Percentiles rank a stretch among this genome's conserved stretches.
Evolutionary conservation across 768 basidiomycete species (phyloP).

Genomic region (Pleurotus pulmonarius): DNA sequence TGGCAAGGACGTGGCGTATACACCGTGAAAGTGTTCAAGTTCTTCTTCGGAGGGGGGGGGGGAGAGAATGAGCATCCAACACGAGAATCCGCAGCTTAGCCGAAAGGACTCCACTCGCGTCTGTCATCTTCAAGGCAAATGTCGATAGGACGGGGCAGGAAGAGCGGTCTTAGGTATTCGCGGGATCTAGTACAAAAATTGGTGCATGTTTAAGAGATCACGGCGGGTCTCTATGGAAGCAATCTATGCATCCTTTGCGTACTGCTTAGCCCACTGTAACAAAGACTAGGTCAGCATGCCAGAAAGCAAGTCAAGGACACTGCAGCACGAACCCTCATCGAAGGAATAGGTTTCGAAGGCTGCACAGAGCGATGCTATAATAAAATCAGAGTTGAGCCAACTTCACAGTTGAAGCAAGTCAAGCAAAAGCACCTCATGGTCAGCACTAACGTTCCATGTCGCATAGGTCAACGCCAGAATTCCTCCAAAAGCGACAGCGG

Average conservation of each 20-base stretch:
- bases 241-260: conserved; percentile 8
- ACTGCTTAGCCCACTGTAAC: conserved; percentile 49
- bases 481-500: conserved; percentile 66
- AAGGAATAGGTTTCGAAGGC: conserved; percentile 72
- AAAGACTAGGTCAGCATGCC: conserved; percentile 1
- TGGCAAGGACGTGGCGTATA: no score
- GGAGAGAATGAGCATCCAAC: no score
- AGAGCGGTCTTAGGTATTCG: no score
- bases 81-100: no score
- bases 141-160: no score
- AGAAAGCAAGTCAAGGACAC: conserved; percentile 19
- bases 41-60: no score
- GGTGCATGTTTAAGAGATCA: no score
- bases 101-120: no score
- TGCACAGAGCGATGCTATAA: conserved; percentile 52
- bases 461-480: conserved; percentile 62
- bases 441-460: conserved; percentile 71
- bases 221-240: no score
- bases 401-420: not conserved
- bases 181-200: no score
- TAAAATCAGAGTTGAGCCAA: conserved; percentile 4
- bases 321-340: conserved; percentile 51
- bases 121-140: no score
- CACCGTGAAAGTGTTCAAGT: no score
- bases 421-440: conserved; percentile 62